Conservation (phyloP, 2,329 filamentous ascomycete genomes). For the Xylariaceae sp. region DNA sequence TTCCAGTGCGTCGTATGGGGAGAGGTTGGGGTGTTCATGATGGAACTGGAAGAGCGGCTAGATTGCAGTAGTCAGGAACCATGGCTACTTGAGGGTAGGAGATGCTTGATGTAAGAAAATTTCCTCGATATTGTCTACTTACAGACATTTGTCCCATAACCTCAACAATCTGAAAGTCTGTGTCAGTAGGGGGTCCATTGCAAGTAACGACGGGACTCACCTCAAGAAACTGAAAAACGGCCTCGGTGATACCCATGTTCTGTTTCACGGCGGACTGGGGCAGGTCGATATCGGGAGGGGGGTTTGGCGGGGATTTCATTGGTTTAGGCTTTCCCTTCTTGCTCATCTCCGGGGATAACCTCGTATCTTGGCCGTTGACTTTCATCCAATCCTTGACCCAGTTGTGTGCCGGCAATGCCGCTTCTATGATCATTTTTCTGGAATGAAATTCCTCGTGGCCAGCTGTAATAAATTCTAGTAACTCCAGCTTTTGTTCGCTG, state of each 20-base stretch:
- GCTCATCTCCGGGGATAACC: slow-evolving; percentile 66
- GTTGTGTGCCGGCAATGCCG: slow-evolving; percentile 62
- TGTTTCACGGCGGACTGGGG: slow-evolving; percentile 60
- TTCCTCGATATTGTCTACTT: slow-evolving; percentile 15
- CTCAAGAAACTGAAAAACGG: slow-evolving; percentile 67
- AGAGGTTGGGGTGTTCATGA: slow-evolving; percentile 55
- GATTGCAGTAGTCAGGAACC: slow-evolving; percentile 6
- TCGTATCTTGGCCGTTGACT: slow-evolving; percentile 59
- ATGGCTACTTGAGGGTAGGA: neutral
- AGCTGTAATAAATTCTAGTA: slow-evolving; percentile 78
- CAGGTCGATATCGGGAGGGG: slow-evolving; percentile 64
- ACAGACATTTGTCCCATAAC: slow-evolving; percentile 67
- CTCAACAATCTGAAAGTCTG: slow-evolving; percentile 57
- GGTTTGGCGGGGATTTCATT: slow-evolving; percentile 61
- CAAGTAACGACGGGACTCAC: slow-evolving; percentile 41
- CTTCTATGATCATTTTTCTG: slow-evolving; percentile 64
- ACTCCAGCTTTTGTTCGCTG: slow-evolving; percentile 75
- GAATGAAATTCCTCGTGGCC: slow-evolving; percentile 84
- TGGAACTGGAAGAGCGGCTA: slow-evolving; percentile 61
- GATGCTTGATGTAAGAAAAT: neutral
- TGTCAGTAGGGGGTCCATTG: slow-evolving; percentile 28
- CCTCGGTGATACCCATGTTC: slow-evolving; percentile 61
- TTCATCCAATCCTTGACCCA: slow-evolving; percentile 69
- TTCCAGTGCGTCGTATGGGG: slow-evolving; percentile 62
- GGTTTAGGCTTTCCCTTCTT: slow-evolving; percentile 65